Conservation (phyloP, 768 basidiomycete species). For the Boletus patriciae region DNA sequence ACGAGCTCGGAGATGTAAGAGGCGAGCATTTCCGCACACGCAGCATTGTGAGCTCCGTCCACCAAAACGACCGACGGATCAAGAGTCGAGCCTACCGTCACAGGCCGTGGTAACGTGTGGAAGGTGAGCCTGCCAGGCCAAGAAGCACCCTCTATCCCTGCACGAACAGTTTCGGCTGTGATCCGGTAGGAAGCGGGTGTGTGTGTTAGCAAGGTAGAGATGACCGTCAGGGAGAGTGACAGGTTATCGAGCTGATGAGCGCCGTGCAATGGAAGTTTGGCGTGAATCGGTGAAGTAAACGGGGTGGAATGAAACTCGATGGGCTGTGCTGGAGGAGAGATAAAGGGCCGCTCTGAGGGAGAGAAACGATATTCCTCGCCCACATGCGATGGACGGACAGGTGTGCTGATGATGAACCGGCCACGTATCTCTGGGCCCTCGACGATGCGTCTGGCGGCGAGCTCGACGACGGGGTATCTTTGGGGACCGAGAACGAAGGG, state of each 20-base stretch:
- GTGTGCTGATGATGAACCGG: slow-evolving; percentile 36
- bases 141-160: slow-evolving; percentile 56
- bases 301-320: slow-evolving; percentile 45
- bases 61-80: slow-evolving; percentile 54
- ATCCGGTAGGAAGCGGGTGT: slow-evolving; percentile 40
- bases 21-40: slow-evolving; percentile 68
- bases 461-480: slow-evolving; percentile 47
- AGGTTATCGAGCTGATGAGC: slow-evolving; percentile 85
- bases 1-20: slow-evolving; percentile 50
- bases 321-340: slow-evolving; percentile 41
- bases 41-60: slow-evolving; percentile 93
- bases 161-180: slow-evolving; percentile 46
- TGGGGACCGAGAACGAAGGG: slow-evolving; percentile 72
- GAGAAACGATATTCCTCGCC: slow-evolving; percentile 36
- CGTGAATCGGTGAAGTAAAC: slow-evolving; percentile 45
- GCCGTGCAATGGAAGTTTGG: slow-evolving; percentile 69
- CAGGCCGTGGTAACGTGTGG: slow-evolving; percentile 36
- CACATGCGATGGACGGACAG: slow-evolving; percentile 39
- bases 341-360: slow-evolving; percentile 29
- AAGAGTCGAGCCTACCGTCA: slow-evolving; percentile 11
- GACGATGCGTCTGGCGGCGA: slow-evolving; percentile 45
- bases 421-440: slow-evolving; percentile 38
- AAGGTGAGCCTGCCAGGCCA: slow-evolving; percentile 91
- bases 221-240: slow-evolving; percentile 60
- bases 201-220: slow-evolving; percentile 56